A percentile compares a stretch with the other conserved stretches of the same genome.
Evolutionary conservation across 441 rosid genomes (phyloP).

Genomic region (Macaranga tanarius): DNA sequence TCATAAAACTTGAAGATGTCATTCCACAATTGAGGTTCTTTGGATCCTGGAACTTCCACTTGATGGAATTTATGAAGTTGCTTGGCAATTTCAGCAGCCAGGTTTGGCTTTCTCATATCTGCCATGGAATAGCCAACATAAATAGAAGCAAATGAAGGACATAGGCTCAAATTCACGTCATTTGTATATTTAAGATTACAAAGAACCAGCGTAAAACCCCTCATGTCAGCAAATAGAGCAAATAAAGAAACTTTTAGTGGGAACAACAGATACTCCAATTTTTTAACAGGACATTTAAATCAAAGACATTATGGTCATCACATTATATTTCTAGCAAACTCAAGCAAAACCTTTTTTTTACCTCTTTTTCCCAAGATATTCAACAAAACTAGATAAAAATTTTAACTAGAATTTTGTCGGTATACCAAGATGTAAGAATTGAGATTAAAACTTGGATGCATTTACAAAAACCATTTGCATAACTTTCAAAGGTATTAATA

Average conservation of each 20-base stretch:
- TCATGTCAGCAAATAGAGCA: neutral
- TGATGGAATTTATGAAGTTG: conserved; percentile 75
- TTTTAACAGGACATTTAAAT: neutral
- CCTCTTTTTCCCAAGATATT: neutral
- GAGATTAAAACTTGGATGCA: neutral
- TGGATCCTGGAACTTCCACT: conserved; percentile 84
- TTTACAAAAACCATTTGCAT: neutral
- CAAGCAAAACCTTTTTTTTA: too few species aligned
- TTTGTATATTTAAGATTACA: neutral
- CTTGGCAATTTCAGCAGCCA: conserved; percentile 84
- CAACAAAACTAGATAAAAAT: neutral
- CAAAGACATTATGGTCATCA: neutral
- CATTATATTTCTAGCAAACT: neutral
- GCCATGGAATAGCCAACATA: conserved; percentile 17
- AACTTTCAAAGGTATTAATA: too few species aligned
- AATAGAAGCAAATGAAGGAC: neutral
- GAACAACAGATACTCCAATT: neutral
- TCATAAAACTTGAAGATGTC: conserved; percentile 83
- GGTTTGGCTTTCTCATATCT: conserved; percentile 83
- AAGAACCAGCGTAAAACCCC: neutral
- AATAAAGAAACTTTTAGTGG: neutral
- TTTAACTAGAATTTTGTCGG: neutral
- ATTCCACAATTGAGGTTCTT: conserved; percentile 91
- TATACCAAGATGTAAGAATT: neutral
- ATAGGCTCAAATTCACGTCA: neutral